Conservation (phyloP, 2,329 filamentous ascomycete species). For the Pseudofabraea citricarpa region DNA sequence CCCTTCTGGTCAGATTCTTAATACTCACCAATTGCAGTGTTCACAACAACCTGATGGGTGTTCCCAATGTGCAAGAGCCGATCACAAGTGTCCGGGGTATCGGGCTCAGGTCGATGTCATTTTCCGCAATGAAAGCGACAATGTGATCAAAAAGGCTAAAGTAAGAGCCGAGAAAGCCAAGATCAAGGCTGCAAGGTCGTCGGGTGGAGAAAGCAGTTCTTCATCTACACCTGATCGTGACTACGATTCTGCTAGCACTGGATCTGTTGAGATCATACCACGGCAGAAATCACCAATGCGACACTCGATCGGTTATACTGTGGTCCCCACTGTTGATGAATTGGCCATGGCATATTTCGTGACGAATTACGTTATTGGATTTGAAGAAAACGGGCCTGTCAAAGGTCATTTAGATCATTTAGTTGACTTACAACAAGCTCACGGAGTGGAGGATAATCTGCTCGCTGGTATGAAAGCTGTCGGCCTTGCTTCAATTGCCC, state of each 20-base stretch:
- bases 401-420: conserved; percentile 49
- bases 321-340: conserved; percentile 25
- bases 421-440: conserved; percentile 41
- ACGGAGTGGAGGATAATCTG: conserved; percentile 38
- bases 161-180: conserved; percentile 25
- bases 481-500: conserved; percentile 46
- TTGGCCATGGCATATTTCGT: conserved; percentile 20
- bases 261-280: no score
- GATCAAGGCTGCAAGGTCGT: conserved; percentile 2
- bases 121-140: conserved; percentile 52
- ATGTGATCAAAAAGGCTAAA: conserved; percentile 44
- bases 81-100: conserved; percentile 49
- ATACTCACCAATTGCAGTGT: conserved; percentile 41
- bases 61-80: conserved; percentile 49
- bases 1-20: neutral
- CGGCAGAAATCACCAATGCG: no score
- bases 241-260: conserved; percentile 27
- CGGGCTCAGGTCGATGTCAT: conserved; percentile 51
- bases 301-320: conserved; percentile 21
- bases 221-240: conserved; percentile 10
- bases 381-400: conserved; percentile 31
- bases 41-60: conserved; percentile 47
- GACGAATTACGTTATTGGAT: conserved; percentile 29
- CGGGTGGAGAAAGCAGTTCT: neutral
- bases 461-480: conserved; percentile 48